A percentile compares a stretch with the other conserved stretches of the same genome.
Conservation (phyloP, 2,329 filamentous ascomycete species). For the Lithohypha guttulata region DNA sequence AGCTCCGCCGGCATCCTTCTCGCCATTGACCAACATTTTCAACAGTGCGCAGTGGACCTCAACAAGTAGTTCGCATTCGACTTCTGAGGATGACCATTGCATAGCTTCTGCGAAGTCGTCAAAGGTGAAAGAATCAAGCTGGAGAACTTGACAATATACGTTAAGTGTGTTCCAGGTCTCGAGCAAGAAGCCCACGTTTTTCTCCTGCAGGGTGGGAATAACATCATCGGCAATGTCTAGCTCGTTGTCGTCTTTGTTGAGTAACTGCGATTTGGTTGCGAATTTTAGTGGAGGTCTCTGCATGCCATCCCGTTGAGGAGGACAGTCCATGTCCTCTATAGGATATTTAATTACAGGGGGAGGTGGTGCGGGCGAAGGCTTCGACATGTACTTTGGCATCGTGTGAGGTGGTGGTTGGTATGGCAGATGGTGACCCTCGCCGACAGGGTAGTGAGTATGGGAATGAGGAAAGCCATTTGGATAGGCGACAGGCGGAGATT, state of each 20-base stretch:
- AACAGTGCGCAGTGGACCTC: slow-evolving; percentile 87
- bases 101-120: slow-evolving; percentile 91
- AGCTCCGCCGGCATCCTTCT: slow-evolving; percentile 60
- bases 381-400: slow-evolving; percentile 31
- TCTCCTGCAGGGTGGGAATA: slow-evolving; percentile 59
- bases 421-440: slow-evolving; percentile 21
- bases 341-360: slow-evolving; percentile 82
- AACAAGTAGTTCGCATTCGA: slow-evolving; percentile 72
- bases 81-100: slow-evolving; percentile 60
- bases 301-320: slow-evolving; percentile 51
- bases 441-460: slow-evolving; percentile 20
- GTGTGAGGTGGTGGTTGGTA: slow-evolving; percentile 26
- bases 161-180: slow-evolving; percentile 96
- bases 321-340: slow-evolving; percentile 82
- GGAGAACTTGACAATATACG: slow-evolving; percentile 92
- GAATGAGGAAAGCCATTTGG: slow-evolving; percentile 11
- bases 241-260: slow-evolving; percentile 44
- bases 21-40: slow-evolving; percentile 70
- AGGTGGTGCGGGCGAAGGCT: slow-evolving; percentile 46
- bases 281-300: slow-evolving; percentile 69
- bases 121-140: slow-evolving; percentile 92
- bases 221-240: no score
- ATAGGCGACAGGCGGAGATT: slow-evolving; percentile 16
- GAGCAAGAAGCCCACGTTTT: slow-evolving; percentile 71
- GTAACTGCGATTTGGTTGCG: slow-evolving; percentile 43